Evolutionary conservation across 306 rosid genomes (phyloP), one percentile per base, ranked within the genome.

Genomic region (Citrullus mucosospermus): DNA sequence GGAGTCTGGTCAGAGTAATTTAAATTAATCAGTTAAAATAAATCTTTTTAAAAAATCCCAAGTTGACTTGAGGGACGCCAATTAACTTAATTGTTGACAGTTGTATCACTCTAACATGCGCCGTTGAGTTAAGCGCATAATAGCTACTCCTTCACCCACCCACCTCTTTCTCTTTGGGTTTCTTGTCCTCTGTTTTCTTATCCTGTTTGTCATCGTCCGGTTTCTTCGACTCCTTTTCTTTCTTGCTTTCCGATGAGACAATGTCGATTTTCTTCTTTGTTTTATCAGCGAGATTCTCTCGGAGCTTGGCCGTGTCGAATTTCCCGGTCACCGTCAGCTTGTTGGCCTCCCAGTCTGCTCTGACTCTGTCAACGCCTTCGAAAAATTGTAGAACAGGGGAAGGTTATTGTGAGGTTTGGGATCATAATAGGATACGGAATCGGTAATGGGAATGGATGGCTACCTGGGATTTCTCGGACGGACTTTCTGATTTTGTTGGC

Each of bases 251-350:
- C 1, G 92, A 88, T 25, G 92, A 89, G 54, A 85, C 8, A 20
- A 86, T 80, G 12, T 91, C 91, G 7, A 90, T 91, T 62, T 88
- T 88, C 86, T 88, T 93, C 72, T 83, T 90, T 3, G 67, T 69
- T 72, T 88, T 87, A 15, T 43, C n/a, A 3, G 86, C 75, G 1
- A 93, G 85, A 20, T 78, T 61, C 5, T 91, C 92, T 48, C 82
- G 80, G 72, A 90, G 81, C n/a, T 82, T 87, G 0, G 77, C 6
- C 1, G 96, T 87, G 78, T 90, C 92, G 6, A 90, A 80, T 2
- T 80, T 88, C 0, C 93, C 93, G 65, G 75, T 66, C 36, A 91
- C 84, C 9, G 91, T 90, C 43, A 90, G 83, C 76, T 91, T 93
- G 80, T 88, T 90, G 75, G 84, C 62, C 1, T 61, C 86, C 20